Percentiles rank a stretch among this genome's conserved stretches.
Evolutionary conservation across 2,329 filamentous ascomycete species (phyloP).

Genomic region (Aspergillus hiratsukae): DNA sequence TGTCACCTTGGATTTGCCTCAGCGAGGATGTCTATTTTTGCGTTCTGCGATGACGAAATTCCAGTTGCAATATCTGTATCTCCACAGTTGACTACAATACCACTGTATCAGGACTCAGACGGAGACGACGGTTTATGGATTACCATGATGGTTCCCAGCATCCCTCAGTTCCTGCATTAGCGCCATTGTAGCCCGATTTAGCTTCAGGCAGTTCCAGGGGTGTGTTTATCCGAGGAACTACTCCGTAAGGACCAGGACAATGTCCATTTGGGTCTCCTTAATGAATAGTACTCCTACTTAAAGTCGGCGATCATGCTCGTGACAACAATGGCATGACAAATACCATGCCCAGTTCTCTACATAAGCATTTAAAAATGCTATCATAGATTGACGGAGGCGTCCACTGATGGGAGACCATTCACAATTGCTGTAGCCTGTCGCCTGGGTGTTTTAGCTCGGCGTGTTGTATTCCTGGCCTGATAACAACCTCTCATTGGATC

Average conservation of each 20-base stretch:
- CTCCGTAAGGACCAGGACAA: no score
- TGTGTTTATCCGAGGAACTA: neutral
- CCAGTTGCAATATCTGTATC: no score
- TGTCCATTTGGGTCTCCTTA: no score
- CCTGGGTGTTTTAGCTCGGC: neutral
- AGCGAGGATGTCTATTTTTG: no score
- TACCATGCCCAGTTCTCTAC: no score
- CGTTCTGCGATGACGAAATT: no score
- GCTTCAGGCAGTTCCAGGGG: slow-evolving; percentile 1
- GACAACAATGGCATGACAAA: no score
- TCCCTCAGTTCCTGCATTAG: slow-evolving; percentile 37
- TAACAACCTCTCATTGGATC: neutral
- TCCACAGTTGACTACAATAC: no score
- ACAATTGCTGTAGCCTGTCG: neutral
- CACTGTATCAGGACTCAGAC: neutral
- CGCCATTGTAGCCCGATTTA: slow-evolving; percentile 19
- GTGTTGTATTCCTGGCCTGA: neutral
- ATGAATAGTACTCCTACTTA: no score
- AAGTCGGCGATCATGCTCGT: no score
- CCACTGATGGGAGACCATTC: neutral
- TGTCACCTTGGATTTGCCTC: no score
- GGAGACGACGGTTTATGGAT: slow-evolving; percentile 9
- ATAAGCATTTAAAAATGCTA: neutral
- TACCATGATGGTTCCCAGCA: slow-evolving; percentile 6
- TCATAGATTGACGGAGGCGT: neutral